These are phyloP conservation scores for Trametes elegans DNA, from an alignment of 768 basidiomycete species.

Conservation along the genomic window DNA sequence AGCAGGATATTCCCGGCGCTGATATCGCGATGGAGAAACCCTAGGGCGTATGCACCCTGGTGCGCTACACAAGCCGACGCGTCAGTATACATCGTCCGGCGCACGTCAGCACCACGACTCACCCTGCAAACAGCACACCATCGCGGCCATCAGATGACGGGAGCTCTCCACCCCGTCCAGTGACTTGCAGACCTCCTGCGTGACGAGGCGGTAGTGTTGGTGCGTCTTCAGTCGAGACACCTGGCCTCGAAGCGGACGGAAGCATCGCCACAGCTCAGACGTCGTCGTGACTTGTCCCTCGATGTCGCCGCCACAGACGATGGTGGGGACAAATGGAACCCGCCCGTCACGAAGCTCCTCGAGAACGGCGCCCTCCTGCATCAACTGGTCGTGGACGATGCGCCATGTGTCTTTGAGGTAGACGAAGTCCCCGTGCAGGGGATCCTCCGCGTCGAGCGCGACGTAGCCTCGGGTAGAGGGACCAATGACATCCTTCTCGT, in stretches of 20 bases:
- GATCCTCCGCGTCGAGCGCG: not conserved
- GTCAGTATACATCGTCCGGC: not conserved
- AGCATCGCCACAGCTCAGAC: not conserved
- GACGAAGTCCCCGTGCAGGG: not conserved
- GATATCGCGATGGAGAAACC: constrained; percentile 10
- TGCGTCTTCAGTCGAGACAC: constrained; percentile 1
- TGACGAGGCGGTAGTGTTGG: constrained; percentile 1
- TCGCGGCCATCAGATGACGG: not conserved
- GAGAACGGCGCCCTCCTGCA: not conserved
- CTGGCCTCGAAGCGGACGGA: not conserved
- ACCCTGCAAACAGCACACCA: not conserved
- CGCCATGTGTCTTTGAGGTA: constrained; percentile 6
- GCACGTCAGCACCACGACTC: not conserved
- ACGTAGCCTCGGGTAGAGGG: not conserved
- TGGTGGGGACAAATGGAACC: not conserved
- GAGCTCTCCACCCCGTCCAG: not conserved
- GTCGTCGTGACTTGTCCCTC: not conserved
- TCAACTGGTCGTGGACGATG: not conserved
- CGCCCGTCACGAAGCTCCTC: not conserved
- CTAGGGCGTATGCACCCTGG: not conserved
- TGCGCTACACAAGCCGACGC: not conserved
- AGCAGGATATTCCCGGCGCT: constrained; percentile 9
- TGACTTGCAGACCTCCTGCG: constrained; percentile 1
- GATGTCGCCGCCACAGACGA: not conserved
- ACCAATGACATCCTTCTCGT: not conserved